Conservation (phyloP, 2,329 filamentous ascomycete genomes). For the Leptographium galeiforme region DNA sequence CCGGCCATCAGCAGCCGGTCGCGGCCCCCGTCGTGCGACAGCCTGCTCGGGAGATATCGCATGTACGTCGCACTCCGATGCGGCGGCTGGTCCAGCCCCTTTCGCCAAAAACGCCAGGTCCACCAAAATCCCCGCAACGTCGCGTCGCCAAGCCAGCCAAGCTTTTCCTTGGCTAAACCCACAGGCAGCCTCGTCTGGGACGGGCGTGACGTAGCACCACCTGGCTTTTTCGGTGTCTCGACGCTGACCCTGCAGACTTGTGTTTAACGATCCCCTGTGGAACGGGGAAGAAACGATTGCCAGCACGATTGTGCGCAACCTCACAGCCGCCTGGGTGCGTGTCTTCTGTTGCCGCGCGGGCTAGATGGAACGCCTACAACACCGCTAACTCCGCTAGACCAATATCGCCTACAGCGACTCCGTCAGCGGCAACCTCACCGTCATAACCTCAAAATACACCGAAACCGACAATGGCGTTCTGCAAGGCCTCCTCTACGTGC, state of each 20-base stretch:
- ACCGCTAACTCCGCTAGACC: conserved; percentile 14
- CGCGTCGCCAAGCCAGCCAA: conserved; percentile 12
- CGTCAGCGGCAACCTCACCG: conserved; percentile 51
- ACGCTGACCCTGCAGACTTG: conserved; percentile 19
- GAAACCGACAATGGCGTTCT: conserved; percentile 47
- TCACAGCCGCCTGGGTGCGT: conserved; percentile 42
- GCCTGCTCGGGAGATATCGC: background rate
- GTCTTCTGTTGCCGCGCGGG: background rate
- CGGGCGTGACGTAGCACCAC: background rate
- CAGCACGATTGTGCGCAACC: conserved; percentile 41
- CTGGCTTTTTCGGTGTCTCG: background rate
- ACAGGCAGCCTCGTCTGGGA: background rate
- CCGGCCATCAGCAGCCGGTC: no score
- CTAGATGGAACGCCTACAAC: background rate
- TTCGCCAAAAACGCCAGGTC: background rate
- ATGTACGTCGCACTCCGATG: background rate
- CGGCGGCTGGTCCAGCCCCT: background rate
- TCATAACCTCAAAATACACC: conserved; percentile 56
- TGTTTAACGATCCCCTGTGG: conserved; percentile 47
- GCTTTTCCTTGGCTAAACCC: conserved; percentile 10
- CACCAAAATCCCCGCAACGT: conserved; percentile 7
- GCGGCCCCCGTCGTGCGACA: no score
- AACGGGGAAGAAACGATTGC: conserved; percentile 33
- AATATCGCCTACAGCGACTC: conserved; percentile 39
- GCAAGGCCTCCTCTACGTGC: conserved; percentile 75